Evolutionary conservation across 768 basidiomycete genomes (phyloP).

Genomic region (Suillus sp.): DNA sequence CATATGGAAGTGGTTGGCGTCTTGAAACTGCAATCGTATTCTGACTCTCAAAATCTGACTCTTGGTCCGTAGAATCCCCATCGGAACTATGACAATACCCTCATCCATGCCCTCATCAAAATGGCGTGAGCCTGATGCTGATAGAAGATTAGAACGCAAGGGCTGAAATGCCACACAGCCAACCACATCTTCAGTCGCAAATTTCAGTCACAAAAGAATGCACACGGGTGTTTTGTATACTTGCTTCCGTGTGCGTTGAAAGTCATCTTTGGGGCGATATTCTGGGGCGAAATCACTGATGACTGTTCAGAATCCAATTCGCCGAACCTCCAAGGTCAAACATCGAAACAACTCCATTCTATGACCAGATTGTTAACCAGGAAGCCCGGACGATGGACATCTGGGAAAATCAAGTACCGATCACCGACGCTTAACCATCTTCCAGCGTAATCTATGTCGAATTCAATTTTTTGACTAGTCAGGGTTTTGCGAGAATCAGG

Average conservation of each 20-base stretch:
- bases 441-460: conserved; percentile 75
- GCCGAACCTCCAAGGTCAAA: conserved; percentile 48
- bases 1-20: conserved; percentile 20
- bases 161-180: conserved; percentile 79
- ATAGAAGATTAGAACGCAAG: conserved; percentile 54
- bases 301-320: neutral
- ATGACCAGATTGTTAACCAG: conserved; percentile 3
- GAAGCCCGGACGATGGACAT: neutral
- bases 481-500: conserved; percentile 1
- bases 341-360: conserved; percentile 62
- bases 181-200: conserved; percentile 56
- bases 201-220: neutral
- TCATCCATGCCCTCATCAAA: conserved; percentile 37
- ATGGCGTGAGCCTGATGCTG: conserved; percentile 79
- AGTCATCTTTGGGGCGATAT: conserved; percentile 32
- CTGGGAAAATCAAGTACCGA: conserved; percentile 40
- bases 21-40: conserved; percentile 16
- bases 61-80: conserved; percentile 12
- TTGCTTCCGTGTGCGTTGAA: conserved; percentile 63
- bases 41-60: conserved; percentile 18
- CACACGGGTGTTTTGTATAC: conserved; percentile 14
- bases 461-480: conserved; percentile 79
- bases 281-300: conserved; percentile 15
- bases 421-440: conserved; percentile 65
- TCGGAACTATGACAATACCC: neutral